These are phyloP conservation scores for Globisporangium heterothallicum DNA, from an alignment of 352 stramenopile genomes.

Conservation along the genomic window DNA sequence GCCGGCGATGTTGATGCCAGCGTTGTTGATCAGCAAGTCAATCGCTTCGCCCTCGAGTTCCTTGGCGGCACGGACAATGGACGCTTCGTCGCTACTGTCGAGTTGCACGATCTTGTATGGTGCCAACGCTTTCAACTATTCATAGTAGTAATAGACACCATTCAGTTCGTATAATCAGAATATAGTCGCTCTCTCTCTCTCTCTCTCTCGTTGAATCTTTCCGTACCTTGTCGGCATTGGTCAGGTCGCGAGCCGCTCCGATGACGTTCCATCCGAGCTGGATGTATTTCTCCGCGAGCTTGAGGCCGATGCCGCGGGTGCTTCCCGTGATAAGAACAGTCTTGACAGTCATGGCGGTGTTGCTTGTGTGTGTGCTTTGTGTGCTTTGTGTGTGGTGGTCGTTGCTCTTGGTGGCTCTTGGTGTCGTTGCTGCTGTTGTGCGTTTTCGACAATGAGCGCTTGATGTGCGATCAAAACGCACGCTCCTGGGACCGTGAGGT, in stretches of 20 bases:
- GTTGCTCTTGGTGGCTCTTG: too few relatives aligned
- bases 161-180: too few relatives aligned
- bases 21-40: slow-evolving; percentile 43
- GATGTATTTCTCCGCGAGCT: slow-evolving; percentile 37
- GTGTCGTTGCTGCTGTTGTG: too few relatives aligned
- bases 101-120: slow-evolving; percentile 18
- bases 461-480: too few relatives aligned
- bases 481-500: too few relatives aligned
- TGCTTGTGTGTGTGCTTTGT: too few relatives aligned
- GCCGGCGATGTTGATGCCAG: slow-evolving; percentile 17
- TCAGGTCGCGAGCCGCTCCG: slow-evolving; percentile 24
- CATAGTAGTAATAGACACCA: too few relatives aligned
- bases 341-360: too few relatives aligned
- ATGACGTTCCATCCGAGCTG: slow-evolving; percentile 33
- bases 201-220: too few relatives aligned
- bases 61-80: slow-evolving; percentile 11
- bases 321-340: slow-evolving; percentile 46
- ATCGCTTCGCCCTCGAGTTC: slow-evolving; percentile 18
- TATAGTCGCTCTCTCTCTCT: too few relatives aligned
- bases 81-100: slow-evolving; percentile 19
- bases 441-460: too few relatives aligned
- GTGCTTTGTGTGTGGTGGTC: too few relatives aligned
- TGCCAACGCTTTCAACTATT: slow-evolving; percentile 12
- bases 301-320: slow-evolving; percentile 41
- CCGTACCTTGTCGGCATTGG: slow-evolving; percentile 28